These are phyloP conservation scores for Penicillium freii DNA, from an alignment of 2,329 filamentous ascomycete species.

Conservation along the genomic window DNA sequence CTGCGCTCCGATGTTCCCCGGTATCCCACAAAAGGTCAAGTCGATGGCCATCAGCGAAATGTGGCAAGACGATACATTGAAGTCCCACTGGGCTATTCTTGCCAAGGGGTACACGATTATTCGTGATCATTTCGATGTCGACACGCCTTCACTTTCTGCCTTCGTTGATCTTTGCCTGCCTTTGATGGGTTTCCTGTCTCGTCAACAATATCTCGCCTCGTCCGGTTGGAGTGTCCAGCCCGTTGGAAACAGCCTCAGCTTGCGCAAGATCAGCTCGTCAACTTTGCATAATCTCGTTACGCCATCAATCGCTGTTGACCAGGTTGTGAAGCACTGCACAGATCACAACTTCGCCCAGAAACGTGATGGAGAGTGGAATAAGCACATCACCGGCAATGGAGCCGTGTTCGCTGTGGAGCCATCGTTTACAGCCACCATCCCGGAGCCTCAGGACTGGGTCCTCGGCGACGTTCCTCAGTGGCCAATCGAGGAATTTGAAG, in stretches of 20 bases:
- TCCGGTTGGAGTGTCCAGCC: background rate
- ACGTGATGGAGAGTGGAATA: background rate
- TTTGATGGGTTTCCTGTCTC: background rate
- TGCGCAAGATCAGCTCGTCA: background rate
- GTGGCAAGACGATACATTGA: constrained; percentile 53
- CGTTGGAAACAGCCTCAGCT: background rate
- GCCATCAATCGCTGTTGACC: background rate
- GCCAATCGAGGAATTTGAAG: constrained; percentile 1
- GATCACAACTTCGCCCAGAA: background rate
- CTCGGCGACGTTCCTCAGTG: background rate
- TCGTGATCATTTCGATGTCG: constrained; percentile 44
- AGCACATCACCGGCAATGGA: background rate
- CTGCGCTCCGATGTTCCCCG: constrained; percentile 49
- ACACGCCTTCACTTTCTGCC: background rate
- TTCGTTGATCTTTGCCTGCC: background rate
- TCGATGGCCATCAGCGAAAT: constrained; percentile 51
- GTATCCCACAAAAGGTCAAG: constrained; percentile 52
- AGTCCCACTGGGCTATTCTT: constrained; percentile 53
- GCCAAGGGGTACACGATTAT: constrained; percentile 57
- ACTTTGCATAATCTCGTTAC: background rate
- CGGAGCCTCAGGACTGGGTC: background rate
- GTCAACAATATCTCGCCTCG: background rate
- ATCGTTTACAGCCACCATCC: background rate
- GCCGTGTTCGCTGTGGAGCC: background rate
- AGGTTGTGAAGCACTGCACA: background rate